Percentiles rank a stretch among this genome's conserved stretches.
These are phyloP conservation scores for Sporobolomyces phaffii DNA, from an alignment of 768 basidiomycete species.

Conservation along the genomic window DNA sequence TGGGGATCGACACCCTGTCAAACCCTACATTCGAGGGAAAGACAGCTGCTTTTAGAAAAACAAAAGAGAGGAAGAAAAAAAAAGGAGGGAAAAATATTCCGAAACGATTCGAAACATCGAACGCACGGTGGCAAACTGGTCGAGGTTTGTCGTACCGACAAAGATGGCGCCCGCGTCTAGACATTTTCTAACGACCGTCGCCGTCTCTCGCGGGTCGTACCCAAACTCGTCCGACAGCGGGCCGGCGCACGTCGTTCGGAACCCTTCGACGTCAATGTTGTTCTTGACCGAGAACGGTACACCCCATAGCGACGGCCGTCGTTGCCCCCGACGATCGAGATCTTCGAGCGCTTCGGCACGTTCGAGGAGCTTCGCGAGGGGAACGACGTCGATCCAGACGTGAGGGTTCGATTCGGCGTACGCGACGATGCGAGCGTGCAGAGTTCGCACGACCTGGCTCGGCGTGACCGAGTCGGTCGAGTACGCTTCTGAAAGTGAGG, in stretches of 20 bases:
- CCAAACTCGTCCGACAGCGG: not conserved
- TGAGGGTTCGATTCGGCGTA: not conserved
- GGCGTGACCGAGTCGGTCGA: not conserved
- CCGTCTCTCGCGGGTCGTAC: not conserved
- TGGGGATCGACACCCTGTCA: conserved; percentile 1
- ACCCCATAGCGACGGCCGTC: conserved; percentile 15
- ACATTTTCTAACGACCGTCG: conserved; percentile 1
- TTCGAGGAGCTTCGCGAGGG: not conserved
- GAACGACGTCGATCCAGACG: conserved; percentile 16
- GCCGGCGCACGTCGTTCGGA: not conserved
- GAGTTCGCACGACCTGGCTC: not conserved
- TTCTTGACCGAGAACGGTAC: conserved; percentile 19
- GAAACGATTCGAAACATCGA: too few species aligned
- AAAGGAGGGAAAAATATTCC: too few species aligned
- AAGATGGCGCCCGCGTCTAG: conserved; percentile 12
- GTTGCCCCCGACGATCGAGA: not conserved
- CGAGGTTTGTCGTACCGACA: conserved; percentile 20
- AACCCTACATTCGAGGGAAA: not conserved
- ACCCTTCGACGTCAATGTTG: not conserved
- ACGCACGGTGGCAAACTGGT: conserved; percentile 19
- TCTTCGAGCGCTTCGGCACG: not conserved
- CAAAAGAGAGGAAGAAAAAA: not conserved
- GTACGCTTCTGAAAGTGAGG: not conserved
- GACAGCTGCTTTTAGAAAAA: not conserved
- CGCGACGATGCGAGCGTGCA: not conserved